Conservation (phyloP, 2,329 filamentous ascomycete species). For the Pseudogymnoascus sp. region DNA sequence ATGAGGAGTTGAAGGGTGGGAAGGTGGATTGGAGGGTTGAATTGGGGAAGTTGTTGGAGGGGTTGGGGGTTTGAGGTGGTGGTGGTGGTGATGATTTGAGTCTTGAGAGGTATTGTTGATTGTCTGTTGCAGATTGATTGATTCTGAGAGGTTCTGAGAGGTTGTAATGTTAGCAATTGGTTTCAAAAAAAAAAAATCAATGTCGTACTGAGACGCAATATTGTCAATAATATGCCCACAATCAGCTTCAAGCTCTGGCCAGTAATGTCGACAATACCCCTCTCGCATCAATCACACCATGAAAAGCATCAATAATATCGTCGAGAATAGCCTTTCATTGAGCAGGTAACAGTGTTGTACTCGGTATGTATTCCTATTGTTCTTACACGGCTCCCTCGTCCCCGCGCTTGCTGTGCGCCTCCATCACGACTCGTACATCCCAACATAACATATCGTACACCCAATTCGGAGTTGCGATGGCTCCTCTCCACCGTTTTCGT, state of each 20-base stretch:
- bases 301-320: not conserved
- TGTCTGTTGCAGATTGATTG: too few relatives aligned
- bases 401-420: not conserved
- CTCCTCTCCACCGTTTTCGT: not conserved
- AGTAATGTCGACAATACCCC: not conserved
- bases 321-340: not conserved
- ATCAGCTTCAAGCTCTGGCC: not conserved
- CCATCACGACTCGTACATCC: not conserved
- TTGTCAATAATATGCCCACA: not conserved
- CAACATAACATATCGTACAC: slow-evolving; percentile 1
- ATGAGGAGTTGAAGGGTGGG: not conserved
- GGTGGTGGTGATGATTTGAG: too few relatives aligned
- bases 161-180: not conserved
- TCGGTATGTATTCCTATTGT: slow-evolving; percentile 2
- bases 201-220: not conserved
- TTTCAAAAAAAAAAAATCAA: not conserved
- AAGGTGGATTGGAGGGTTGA: not conserved
- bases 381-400: not conserved
- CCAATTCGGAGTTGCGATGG: not conserved
- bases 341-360: not conserved
- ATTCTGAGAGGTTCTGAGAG: too few relatives aligned
- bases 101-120: too few relatives aligned
- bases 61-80: not conserved
- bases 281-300: not conserved
- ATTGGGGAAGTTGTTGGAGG: not conserved